Conservation (phyloP, 441 rosid species). For the Populus trichocarpa region DNA sequence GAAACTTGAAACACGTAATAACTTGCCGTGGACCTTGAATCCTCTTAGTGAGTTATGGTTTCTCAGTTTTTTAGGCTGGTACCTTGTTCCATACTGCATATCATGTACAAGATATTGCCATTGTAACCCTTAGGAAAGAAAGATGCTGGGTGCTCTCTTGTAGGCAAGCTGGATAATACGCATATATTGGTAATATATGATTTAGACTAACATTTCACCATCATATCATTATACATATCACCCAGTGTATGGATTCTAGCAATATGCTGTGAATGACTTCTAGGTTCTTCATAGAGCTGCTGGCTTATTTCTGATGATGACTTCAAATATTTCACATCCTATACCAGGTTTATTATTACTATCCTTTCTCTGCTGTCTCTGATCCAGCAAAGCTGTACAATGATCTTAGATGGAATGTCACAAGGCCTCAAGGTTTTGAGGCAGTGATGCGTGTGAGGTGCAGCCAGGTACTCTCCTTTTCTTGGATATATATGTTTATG, state of each 20-base stretch:
- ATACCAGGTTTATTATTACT: slow-evolving; percentile 81
- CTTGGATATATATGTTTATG: background rate
- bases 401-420: slow-evolving; percentile 97
- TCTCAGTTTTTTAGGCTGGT: background rate
- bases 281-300: slow-evolving; percentile 5
- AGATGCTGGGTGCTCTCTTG: background rate
- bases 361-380: slow-evolving; percentile 85
- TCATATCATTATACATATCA: background rate
- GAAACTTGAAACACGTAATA: background rate
- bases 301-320: background rate
- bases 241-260: background rate
- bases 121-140: background rate
- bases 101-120: background rate
- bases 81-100: background rate
- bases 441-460: slow-evolving; percentile 99
- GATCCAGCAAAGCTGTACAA: slow-evolving; percentile 98
- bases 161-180: background rate
- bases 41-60: background rate
- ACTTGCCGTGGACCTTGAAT: background rate
- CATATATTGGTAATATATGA: background rate
- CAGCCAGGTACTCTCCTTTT: slow-evolving; percentile 67
- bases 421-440: slow-evolving; percentile 99
- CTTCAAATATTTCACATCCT: slow-evolving; percentile 13
- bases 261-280: background rate
- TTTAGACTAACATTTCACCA: background rate